Percentiles rank a stretch among this genome's conserved stretches.
Conservation (phyloP, 83 land plant species). For the Isoetes engelmannii region DNA sequence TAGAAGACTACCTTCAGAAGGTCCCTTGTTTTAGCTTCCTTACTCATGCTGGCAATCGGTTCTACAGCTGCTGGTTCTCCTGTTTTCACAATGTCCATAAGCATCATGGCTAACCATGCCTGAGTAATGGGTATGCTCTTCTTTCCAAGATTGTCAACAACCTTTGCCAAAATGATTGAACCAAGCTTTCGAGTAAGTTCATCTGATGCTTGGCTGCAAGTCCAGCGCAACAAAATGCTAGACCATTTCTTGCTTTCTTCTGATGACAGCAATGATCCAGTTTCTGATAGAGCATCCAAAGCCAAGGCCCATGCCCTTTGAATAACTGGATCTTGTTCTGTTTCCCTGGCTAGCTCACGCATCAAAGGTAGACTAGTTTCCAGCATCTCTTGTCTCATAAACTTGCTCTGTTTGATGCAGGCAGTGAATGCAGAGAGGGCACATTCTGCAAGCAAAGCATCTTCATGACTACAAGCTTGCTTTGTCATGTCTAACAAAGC, state of each 20-base stretch:
- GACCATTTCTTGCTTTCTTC: slow-evolving; percentile 93
- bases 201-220: slow-evolving; percentile 46
- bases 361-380: slow-evolving; percentile 63
- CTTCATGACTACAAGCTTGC: slow-evolving; percentile 61
- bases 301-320: slow-evolving; percentile 65
- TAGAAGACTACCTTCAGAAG: slow-evolving; percentile 29
- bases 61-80: slow-evolving; percentile 30
- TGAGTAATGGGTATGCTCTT: slow-evolving; percentile 62
- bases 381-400: slow-evolving; percentile 15
- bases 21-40: slow-evolving; percentile 47
- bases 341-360: slow-evolving; percentile 60
- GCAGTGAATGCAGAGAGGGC: slow-evolving; percentile 70
- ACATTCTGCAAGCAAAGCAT: slow-evolving; percentile 52
- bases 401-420: slow-evolving; percentile 53
- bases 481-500: slow-evolving; percentile 64
- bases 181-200: slow-evolving; percentile 44
- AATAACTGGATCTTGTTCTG: slow-evolving; percentile 37
- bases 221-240: slow-evolving; percentile 75
- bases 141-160: slow-evolving; percentile 73
- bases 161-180: slow-evolving; percentile 48
- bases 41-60: slow-evolving; percentile 33
- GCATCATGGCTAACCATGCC: slow-evolving; percentile 77
- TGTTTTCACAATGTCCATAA: slow-evolving; percentile 46
- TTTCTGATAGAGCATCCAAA: slow-evolving; percentile 45
- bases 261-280: slow-evolving; percentile 46